Conservation (phyloP, 169 alveolate genomes). For the Babesia caballi region DNA sequence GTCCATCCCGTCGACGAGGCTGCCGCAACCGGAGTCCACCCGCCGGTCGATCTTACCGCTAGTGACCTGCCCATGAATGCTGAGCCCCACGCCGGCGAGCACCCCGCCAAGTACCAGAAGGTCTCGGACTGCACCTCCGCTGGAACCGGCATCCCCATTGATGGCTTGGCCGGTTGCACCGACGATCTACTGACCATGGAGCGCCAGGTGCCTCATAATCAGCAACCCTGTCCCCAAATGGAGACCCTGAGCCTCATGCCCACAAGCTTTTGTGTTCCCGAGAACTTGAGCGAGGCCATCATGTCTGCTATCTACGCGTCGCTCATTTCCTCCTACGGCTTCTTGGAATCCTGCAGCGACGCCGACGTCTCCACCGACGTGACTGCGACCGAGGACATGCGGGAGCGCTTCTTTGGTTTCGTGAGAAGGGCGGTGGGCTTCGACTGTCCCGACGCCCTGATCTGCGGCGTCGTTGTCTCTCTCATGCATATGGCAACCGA, state of each 20-base stretch:
- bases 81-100: background rate
- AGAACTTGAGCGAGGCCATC: background rate
- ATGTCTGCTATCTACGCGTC: background rate
- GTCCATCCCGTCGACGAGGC: too few species aligned
- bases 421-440: background rate
- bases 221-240: too few species aligned
- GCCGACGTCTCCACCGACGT: background rate
- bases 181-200: background rate
- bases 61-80: too few species aligned
- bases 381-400: background rate
- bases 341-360: background rate
- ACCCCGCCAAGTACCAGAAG: background rate
- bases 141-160: background rate
- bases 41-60: too few species aligned
- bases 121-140: background rate
- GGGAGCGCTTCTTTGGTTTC: background rate
- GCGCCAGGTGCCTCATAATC: too few species aligned
- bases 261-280: background rate
- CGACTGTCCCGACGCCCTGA: slow-evolving; percentile 1
- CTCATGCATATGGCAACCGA: background rate
- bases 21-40: too few species aligned
- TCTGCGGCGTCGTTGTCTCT: background rate
- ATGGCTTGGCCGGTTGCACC: background rate
- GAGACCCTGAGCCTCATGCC: background rate
- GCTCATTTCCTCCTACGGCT: background rate